Evolutionary conservation across 192 early-diverging fungal genomes (phyloP).

Genomic region (Coemansia sp.): DNA sequence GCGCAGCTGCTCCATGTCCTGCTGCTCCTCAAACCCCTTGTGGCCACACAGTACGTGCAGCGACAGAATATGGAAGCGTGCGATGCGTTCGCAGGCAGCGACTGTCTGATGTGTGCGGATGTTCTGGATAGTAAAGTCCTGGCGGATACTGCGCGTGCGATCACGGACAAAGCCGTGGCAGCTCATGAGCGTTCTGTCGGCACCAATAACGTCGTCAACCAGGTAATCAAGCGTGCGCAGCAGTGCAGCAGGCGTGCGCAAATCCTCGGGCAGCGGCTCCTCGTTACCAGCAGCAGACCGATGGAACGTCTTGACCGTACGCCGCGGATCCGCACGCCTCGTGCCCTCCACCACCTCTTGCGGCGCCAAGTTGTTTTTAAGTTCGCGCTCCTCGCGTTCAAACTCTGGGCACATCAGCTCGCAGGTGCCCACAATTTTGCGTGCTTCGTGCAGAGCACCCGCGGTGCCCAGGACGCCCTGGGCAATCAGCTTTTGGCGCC

Average conservation of each 20-base stretch:
- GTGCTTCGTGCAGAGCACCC: conserved; percentile 61
- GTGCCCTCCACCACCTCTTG: conserved; percentile 71
- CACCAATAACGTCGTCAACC: conserved; percentile 52
- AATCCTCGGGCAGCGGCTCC: conserved; percentile 82
- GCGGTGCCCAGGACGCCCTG: conserved; percentile 62
- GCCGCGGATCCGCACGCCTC: conserved; percentile 57
- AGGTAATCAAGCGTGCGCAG: conserved; percentile 64
- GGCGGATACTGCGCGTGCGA: conserved; percentile 76
- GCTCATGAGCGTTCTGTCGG: conserved; percentile 54
- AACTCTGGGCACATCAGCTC: conserved; percentile 85
- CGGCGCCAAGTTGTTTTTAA: conserved; percentile 64
- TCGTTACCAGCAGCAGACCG: conserved; percentile 83
- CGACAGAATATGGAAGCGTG: conserved; percentile 81
- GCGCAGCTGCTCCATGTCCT: conserved; percentile 84
- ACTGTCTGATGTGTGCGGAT: conserved; percentile 66
- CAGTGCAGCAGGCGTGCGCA: conserved; percentile 74
- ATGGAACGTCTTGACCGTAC: conserved; percentile 79
- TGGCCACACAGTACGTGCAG: conserved; percentile 67
- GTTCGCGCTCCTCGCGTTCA: conserved; percentile 81
- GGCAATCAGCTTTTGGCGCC: conserved; percentile 61
- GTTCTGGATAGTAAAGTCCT: conserved; percentile 87
- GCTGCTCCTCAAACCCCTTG: conserved; percentile 67
- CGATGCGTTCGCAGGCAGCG: conserved; percentile 72
- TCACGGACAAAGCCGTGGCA: conserved; percentile 83
- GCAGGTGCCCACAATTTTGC: conserved; percentile 70